Conservation (phyloP, 2,329 filamentous ascomycete species). For the Exophiala viscosa region DNA sequence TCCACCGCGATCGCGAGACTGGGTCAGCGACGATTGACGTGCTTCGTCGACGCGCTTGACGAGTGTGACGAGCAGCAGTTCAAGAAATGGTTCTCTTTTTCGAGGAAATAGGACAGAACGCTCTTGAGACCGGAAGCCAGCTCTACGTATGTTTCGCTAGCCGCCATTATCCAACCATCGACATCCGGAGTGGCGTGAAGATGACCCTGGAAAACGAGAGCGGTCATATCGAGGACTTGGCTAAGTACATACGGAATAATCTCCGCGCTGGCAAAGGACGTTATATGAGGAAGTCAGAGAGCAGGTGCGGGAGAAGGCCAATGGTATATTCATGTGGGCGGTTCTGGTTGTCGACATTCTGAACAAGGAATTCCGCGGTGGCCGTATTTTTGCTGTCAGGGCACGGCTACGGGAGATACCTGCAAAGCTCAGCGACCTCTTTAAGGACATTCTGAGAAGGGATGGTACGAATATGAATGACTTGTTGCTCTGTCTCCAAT, state of each 20-base stretch:
- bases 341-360: slow-evolving; percentile 46
- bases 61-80: slow-evolving; percentile 42
- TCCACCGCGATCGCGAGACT: slow-evolving; percentile 29
- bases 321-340: slow-evolving; percentile 47
- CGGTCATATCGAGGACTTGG: slow-evolving; percentile 34
- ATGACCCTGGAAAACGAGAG: slow-evolving; percentile 35
- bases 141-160: slow-evolving; percentile 41
- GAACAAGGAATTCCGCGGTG: slow-evolving; percentile 39
- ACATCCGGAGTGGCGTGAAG: slow-evolving; percentile 31
- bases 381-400: slow-evolving; percentile 32
- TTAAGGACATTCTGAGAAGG: slow-evolving; percentile 49
- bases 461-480: slow-evolving; percentile 43
- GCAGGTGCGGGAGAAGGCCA: slow-evolving; percentile 37
- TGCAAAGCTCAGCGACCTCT: slow-evolving; percentile 44
- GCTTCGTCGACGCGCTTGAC: slow-evolving; percentile 47
- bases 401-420: slow-evolving; percentile 41
- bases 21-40: slow-evolving; percentile 29
- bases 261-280: slow-evolving; percentile 29
- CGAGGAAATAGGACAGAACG: slow-evolving; percentile 31
- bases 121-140: slow-evolving; percentile 5
- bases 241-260: slow-evolving; percentile 34
- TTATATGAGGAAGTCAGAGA: slow-evolving; percentile 28
- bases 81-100: slow-evolving; percentile 38
- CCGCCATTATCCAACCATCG: slow-evolving; percentile 44
- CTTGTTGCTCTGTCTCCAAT: slow-evolving; percentile 35